Conservation (phyloP, 2,329 filamentous ascomycete species). For the Madurella mycetomatis region DNA sequence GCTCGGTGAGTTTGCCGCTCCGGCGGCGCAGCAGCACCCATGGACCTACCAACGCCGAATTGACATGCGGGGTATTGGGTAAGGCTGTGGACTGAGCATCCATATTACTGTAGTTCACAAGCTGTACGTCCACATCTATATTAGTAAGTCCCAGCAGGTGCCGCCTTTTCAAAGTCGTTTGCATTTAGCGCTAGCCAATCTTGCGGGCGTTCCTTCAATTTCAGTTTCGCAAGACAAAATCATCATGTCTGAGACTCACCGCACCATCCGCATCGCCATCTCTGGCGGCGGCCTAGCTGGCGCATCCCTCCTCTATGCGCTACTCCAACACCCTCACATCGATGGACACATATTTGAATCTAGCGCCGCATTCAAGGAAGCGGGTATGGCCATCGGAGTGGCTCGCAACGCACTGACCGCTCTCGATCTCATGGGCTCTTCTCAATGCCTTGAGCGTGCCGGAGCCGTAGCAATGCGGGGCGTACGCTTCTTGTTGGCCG, state of each 20-base stretch:
- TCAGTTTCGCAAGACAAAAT: neutral
- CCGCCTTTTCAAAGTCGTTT: no score
- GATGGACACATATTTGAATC: neutral
- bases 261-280: neutral
- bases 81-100: no score
- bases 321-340: neutral
- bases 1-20: no score
- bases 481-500: neutral
- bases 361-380: neutral
- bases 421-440: neutral
- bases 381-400: neutral
- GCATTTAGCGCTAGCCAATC: no score
- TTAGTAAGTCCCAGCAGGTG: no score
- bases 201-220: neutral
- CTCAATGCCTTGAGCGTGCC: neutral
- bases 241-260: neutral
- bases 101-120: no score
- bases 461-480: neutral
- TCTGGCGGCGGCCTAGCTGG: conserved; percentile 2
- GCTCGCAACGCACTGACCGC: neutral
- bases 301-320: conserved; percentile 1
- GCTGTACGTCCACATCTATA: no score
- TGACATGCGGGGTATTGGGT: no score
- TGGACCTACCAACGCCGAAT: no score
- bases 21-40: no score